Evolutionary conservation across 345 rosid species (phyloP).

Genomic region (Hibiscus mutabilis): DNA sequence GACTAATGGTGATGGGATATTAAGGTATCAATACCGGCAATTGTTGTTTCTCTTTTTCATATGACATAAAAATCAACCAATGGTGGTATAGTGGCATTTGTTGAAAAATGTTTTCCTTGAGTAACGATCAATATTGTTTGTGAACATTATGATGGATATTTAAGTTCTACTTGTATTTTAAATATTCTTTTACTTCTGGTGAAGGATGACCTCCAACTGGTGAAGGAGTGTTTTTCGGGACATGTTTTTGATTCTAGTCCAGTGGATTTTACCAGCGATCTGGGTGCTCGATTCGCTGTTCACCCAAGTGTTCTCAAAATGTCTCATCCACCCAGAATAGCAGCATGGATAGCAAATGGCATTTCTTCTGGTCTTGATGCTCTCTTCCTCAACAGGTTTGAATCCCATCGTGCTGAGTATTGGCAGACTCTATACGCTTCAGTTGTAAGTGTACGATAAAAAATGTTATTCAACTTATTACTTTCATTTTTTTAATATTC

Average conservation of each 20-base stretch:
- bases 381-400: slow-evolving; percentile 80
- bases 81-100: neutral
- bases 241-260: slow-evolving; percentile 79
- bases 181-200: slow-evolving; percentile 11
- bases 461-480: neutral
- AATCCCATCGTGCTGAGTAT: slow-evolving; percentile 77
- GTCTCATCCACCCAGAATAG: slow-evolving; percentile 63
- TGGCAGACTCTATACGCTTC: slow-evolving; percentile 95
- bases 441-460: slow-evolving; percentile 46
- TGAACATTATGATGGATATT: neutral
- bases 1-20: neutral
- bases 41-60: neutral
- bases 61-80: neutral
- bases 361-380: slow-evolving; percentile 73
- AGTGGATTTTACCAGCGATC: slow-evolving; percentile 80
- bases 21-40: neutral
- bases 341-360: slow-evolving; percentile 65
- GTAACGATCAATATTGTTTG: no score
- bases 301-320: slow-evolving; percentile 73
- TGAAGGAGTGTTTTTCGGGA: slow-evolving; percentile 71
- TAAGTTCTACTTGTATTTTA: neutral
- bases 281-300: slow-evolving; percentile 64
- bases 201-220: slow-evolving; percentile 66
- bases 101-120: neutral
- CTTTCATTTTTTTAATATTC: neutral